Conservation (phyloP, 371 early-diverging fungal genomes). For the Cokeromyces recurvatus region DNA sequence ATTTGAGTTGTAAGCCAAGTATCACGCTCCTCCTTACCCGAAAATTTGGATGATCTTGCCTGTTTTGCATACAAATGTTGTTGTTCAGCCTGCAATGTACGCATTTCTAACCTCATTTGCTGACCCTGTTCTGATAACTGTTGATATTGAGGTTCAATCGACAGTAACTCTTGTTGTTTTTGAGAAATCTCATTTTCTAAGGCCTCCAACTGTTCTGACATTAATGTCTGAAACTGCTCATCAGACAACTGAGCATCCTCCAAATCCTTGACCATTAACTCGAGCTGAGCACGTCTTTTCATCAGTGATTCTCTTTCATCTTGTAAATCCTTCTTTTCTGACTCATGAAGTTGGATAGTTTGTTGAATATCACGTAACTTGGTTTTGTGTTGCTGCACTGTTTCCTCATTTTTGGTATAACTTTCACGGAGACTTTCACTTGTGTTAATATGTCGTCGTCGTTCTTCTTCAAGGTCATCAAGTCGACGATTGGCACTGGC, state of each 20-base stretch:
- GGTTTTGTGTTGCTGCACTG: slow-evolving; percentile 11
- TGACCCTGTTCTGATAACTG: slow-evolving; percentile 41
- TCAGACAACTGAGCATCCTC: slow-evolving; percentile 45
- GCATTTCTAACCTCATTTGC: slow-evolving; percentile 39
- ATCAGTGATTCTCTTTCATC: slow-evolving; percentile 52
- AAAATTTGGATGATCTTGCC: slow-evolving; percentile 76
- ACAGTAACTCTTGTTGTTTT: slow-evolving; percentile 51
- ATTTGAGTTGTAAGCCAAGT: slow-evolving; percentile 71
- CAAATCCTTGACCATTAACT: slow-evolving; percentile 51
- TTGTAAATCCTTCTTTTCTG: slow-evolving; percentile 55
- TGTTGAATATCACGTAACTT: slow-evolving; percentile 41
- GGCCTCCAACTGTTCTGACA: slow-evolving; percentile 36
- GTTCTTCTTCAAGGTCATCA: slow-evolving; percentile 62
- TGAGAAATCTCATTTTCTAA: slow-evolving; percentile 55
- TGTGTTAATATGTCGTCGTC: slow-evolving; percentile 42
- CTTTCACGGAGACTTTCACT: slow-evolving; percentile 36
- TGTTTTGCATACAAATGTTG: slow-evolving; percentile 76
- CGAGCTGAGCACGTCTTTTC: slow-evolving; percentile 53
- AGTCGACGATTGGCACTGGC: slow-evolving; percentile 70
- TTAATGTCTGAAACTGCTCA: slow-evolving; percentile 36
- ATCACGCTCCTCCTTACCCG: slow-evolving; percentile 68
- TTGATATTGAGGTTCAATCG: slow-evolving; percentile 50
- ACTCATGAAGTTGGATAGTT: slow-evolving; percentile 39
- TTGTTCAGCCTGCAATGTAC: slow-evolving; percentile 42
- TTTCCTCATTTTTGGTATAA: slow-evolving; percentile 30